Percentiles rank a stretch among this genome's conserved stretches.
Conservation (phyloP, 2,329 filamentous ascomycete genomes). For the Ploettnerulaceae sp. region DNA sequence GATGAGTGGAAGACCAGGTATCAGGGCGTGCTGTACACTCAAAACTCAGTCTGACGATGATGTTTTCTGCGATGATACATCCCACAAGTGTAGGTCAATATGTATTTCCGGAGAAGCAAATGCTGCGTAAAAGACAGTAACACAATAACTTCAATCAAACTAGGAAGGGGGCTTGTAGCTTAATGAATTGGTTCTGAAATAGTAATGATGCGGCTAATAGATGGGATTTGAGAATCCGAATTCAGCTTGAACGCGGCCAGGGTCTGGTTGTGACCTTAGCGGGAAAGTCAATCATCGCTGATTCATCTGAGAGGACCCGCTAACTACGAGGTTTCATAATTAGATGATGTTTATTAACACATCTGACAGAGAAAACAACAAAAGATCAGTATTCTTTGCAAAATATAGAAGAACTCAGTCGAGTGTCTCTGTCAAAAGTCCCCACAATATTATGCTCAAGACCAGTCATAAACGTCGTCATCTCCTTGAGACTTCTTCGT, state of each 20-base stretch:
- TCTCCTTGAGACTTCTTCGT: conserved; percentile 76
- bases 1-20: conserved; percentile 49
- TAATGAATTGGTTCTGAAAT: not conserved
- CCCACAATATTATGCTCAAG: conserved; percentile 76
- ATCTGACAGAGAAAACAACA: too few relatives aligned
- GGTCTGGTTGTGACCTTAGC: not conserved
- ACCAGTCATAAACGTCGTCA: conserved; percentile 74
- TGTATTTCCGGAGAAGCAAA: not conserved
- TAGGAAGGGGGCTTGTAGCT: not conserved
- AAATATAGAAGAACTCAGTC: too few relatives aligned
- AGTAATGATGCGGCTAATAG: not conserved
- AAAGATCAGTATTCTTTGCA: too few relatives aligned
- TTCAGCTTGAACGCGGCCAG: not conserved
- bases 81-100: not conserved
- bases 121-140: not conserved
- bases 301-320: too few relatives aligned
- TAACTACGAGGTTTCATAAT: too few relatives aligned
- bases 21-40: conserved; percentile 38
- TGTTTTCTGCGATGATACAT: too few relatives aligned
- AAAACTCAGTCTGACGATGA: not conserved
- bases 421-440: conserved; percentile 93
- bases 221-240: not conserved
- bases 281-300: too few relatives aligned
- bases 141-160: not conserved
- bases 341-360: too few relatives aligned